Base-by-base conservation (phyloP, 2,329 filamentous ascomycete genomes). In the Basipetospora chlamydospora region DNA sequence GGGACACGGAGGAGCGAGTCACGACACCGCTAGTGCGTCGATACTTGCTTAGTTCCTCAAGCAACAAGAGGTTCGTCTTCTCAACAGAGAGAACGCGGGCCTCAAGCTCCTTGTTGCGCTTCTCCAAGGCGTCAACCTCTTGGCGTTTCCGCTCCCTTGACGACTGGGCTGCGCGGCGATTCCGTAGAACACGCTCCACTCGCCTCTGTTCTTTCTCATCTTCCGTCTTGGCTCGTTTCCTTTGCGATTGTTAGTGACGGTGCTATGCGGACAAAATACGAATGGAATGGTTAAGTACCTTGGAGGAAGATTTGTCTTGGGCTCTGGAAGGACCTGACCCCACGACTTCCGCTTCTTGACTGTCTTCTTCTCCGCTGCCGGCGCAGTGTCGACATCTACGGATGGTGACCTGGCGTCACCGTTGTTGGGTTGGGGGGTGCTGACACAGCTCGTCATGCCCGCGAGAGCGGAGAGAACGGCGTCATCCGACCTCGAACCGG, bases 161-260 rank as follows among this genome's bases (percentile, higher is more conserved):
- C 41, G 92, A 95, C 67, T 96, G 90, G 28, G 90, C 90, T 31
- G 90, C 90, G 41, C 87, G 83, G 46, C 90, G 84, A 55, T 98
- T 98, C 30, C 90, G 80, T 49, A 96, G 84, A 45, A 98, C 90
- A 43, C 90, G 84, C 66, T 98, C 90, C 38, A 96, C 92, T 43
- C 90, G 82, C 30, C 90, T 81, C 60, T 98, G 90, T 61, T 96
- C 90, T 64, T 98, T 98, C 61, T 98, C 90, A 52, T 95, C 90
- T 50, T 93, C 88, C 3, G 90, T 98, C 72, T 96, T 98, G 49
- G 90, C 90, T 43, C 90, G 85, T 74, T 98, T 98, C 16, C 28
- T 38, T 15, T 3, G 6, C 41, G 35, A 7, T 35, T 51, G 46
- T 56, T 51, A 56, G 48, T 38, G 33, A n/a, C 18, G 15, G 21